Evolutionary conservation across 768 basidiomycete genomes (phyloP).

Genomic region (Rhodocollybia butyracea): DNA sequence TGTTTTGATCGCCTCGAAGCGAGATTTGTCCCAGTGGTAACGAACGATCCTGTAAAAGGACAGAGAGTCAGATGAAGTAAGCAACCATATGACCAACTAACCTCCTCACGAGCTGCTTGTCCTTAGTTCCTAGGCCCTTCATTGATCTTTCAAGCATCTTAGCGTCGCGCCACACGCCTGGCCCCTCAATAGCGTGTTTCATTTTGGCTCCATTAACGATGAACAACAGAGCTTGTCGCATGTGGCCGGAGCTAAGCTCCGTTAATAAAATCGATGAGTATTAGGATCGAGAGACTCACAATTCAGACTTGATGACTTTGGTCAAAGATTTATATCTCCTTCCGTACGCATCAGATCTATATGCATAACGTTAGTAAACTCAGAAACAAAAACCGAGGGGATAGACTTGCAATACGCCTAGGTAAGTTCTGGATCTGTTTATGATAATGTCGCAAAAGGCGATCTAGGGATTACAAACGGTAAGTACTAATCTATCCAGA

Average conservation of each 20-base stretch:
- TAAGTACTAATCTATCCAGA: not conserved
- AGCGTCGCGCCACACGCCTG: constrained; percentile 28
- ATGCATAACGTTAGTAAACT: constrained; percentile 15
- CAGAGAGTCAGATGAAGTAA: not conserved
- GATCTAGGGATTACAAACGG: not conserved
- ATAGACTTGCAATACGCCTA: constrained; percentile 17
- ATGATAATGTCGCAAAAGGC: constrained; percentile 31
- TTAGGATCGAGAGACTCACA: not conserved
- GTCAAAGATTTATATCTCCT: constrained; percentile 7
- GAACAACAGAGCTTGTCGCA: constrained; percentile 28
- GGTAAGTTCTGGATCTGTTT: constrained; percentile 27
- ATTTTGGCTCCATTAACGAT: constrained; percentile 22
- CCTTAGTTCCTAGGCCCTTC: constrained; percentile 37
- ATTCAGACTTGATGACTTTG: constrained; percentile 13
- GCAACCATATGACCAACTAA: constrained; percentile 18
- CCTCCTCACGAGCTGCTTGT: constrained; percentile 32
- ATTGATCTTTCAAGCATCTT: constrained; percentile 32
- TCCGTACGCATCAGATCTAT: not conserved
- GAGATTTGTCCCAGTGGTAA: constrained; percentile 32
- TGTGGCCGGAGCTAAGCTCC: constrained; percentile 24
- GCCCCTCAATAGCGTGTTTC: constrained; percentile 29
- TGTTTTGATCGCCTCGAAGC: constrained; percentile 32
- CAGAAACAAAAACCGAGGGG: not conserved
- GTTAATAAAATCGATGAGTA: not conserved
- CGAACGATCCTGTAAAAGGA: not conserved